phyloP scores from a whole-genome alignment of 208 protist species.

The Blastocrithidia nonstop region DNA sequence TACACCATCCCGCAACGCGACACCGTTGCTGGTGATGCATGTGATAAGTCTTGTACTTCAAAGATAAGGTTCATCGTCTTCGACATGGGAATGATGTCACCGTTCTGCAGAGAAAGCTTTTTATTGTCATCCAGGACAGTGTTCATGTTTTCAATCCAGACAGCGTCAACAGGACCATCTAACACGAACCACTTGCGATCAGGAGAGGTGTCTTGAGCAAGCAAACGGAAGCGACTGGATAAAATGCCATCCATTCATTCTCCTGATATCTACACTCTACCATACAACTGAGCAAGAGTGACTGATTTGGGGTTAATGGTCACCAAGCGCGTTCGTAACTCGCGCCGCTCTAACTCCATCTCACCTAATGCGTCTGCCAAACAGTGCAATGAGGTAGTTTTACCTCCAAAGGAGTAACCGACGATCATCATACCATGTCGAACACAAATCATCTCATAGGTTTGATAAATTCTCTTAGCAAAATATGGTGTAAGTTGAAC shows the following conservation, averaged over 20 bases:
- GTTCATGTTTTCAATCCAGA: constrained; percentile 99
- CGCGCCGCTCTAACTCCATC: constrained; percentile 47
- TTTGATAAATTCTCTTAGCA: constrained; percentile 81
- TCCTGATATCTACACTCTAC: constrained; percentile 88
- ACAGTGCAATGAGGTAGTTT: constrained; percentile 80
- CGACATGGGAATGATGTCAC: constrained; percentile 95
- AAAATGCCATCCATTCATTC: constrained; percentile 97
- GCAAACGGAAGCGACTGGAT: constrained; percentile 84
- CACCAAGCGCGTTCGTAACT: constrained; percentile 73
- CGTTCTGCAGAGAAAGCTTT: constrained; percentile 94
- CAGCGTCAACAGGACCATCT: constrained; percentile 96
- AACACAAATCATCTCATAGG: constrained; percentile 95
- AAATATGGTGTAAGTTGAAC: constrained; percentile 86
- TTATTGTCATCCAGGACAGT: constrained; percentile 98
- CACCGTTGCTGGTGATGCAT: constrained; percentile 96
- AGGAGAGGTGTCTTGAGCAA: constrained; percentile 61
- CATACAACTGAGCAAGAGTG: constrained; percentile 92
- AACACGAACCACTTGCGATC: constrained; percentile 93
- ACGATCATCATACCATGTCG: constrained; percentile 97
- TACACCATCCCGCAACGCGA: constrained; percentile 98
- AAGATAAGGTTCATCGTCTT: constrained; percentile 94
- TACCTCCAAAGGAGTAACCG: constrained; percentile 87
- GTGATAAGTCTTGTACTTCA: constrained; percentile 92
- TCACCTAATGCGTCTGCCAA: constrained; percentile 70
- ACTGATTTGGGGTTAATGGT: constrained; percentile 93